These are phyloP conservation scores for Apiospora malaysiana DNA, from an alignment of 2,329 filamentous ascomycete genomes.

Conservation along the genomic window DNA sequence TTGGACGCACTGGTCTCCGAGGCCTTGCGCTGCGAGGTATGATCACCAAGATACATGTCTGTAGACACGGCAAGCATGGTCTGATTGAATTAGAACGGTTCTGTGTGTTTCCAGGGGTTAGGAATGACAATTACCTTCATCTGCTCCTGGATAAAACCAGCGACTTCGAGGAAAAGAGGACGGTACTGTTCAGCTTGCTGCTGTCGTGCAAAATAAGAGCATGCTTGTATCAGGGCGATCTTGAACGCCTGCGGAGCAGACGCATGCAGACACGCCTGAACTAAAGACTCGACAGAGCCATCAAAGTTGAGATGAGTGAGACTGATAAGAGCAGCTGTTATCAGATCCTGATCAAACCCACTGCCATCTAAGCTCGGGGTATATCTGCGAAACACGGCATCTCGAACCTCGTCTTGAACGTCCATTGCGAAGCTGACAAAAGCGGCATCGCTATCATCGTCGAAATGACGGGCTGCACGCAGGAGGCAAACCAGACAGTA, in stretches of 20 bases:
- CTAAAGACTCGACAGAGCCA: slow-evolving; percentile 60
- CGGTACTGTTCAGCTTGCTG: slow-evolving; percentile 55
- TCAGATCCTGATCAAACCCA: slow-evolving; percentile 67
- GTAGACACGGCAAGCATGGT: slow-evolving; percentile 46
- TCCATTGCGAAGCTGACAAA: slow-evolving; percentile 72
- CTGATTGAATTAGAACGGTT: slow-evolving; percentile 32
- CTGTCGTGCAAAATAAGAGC: slow-evolving; percentile 65
- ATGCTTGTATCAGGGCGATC: slow-evolving; percentile 66
- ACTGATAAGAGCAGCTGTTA: slow-evolving; percentile 71
- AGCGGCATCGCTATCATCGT: slow-evolving; percentile 65
- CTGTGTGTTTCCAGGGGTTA: slow-evolving; percentile 22
- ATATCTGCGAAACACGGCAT: slow-evolving; percentile 66
- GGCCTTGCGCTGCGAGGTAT: slow-evolving; percentile 46
- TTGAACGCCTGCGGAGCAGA: slow-evolving; percentile 65
- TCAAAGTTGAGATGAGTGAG: slow-evolving; percentile 67
- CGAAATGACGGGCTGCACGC: slow-evolving; percentile 68
- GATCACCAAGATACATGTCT: slow-evolving; percentile 46
- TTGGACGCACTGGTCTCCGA: slow-evolving; percentile 45
- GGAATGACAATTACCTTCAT: slow-evolving; percentile 52
- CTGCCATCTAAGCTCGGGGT: slow-evolving; percentile 50
- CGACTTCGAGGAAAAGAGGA: slow-evolving; percentile 60
- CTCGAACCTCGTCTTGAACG: slow-evolving; percentile 71
- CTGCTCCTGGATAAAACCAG: slow-evolving; percentile 62
- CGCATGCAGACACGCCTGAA: slow-evolving; percentile 61
- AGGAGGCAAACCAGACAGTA: slow-evolving; percentile 69